Percentiles rank a stretch among this genome's conserved stretches.
Conservation (phyloP, 1,284 basidiomycete genomes). For the Lignosus rhinocerotis region DNA sequence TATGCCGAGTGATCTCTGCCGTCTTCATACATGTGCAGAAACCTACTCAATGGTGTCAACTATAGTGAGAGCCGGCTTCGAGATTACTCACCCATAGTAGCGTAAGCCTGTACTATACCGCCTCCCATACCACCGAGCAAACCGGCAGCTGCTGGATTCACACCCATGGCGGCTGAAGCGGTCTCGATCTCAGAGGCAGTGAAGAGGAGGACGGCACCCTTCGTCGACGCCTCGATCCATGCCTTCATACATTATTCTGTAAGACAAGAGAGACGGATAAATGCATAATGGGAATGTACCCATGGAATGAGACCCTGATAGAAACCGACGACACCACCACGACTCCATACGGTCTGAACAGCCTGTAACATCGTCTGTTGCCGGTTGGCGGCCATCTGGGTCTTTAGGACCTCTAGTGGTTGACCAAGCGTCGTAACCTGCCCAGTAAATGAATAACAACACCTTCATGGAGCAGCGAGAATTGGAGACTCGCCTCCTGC, state of each 20-base stretch:
- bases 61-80: not conserved
- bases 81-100: conserved; percentile 83
- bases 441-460: not conserved
- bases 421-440: conserved; percentile 97
- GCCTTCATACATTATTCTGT: conserved; percentile 56
- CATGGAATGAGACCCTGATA: conserved; percentile 99
- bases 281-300: conserved; percentile 51
- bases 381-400: conserved; percentile 96
- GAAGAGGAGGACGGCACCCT: conserved; percentile 96
- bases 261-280: conserved; percentile 1
- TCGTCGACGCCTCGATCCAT: conserved; percentile 99
- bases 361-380: conserved; percentile 90
- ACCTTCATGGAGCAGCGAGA: no score
- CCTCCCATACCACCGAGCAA: conserved; percentile 97
- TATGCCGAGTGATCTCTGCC: conserved; percentile 97
- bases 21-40: conserved; percentile 99
- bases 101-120: conserved; percentile 97
- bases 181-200: conserved; percentile 94
- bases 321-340: conserved; percentile 90
- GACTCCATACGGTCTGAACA: conserved; percentile 83
- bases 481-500: conserved; percentile 47
- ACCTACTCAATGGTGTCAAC: conserved; percentile 47
- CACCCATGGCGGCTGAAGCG: conserved; percentile 60
- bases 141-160: conserved; percentile 83
- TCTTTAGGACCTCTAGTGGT: conserved; percentile 98